Base-by-base conservation (phyloP, 192 early-diverging fungal genomes). In the Coemansia sp. region DNA sequence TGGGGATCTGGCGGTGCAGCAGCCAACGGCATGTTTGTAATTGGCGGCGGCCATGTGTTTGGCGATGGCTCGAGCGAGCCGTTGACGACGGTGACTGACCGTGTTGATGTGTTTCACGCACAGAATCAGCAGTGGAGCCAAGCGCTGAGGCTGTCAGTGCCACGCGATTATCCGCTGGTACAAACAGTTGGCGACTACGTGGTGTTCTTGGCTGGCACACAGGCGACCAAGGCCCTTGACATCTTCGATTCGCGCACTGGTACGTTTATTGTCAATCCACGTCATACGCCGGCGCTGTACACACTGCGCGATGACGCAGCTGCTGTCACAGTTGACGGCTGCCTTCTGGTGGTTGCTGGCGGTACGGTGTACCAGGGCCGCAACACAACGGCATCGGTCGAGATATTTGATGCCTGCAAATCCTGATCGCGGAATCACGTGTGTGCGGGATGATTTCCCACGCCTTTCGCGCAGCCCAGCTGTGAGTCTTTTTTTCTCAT, bases 11-110 rank as follows among this genome's bases (percentile, higher is more conserved):
- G 69, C 22, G 73, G 73, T 4, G 78, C 73, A n/a, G 73, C 72
- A 23, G 59, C 69, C n/a, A 75, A 81, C 27, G 73, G 78, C 19
- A 32, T 81, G 23, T 81, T 81, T 72, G 78, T 62, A 6, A 27
- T 81, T 53, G 78, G 78, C 29, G 78, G 78, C 45, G 78, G 78
- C 19, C 73, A 81, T 27, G 15, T 68, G 5, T 81, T 75, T 57
- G 62, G 62, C 53, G 50, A 68, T 14, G 65, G 57, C 32, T 51
- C 29, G 22, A 60, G 48, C 17, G 56, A 58, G n/a, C 11, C 63
- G 23, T 32, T 60, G 61, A 73, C 71, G 19, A 70, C 71, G 2
- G 63, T 69, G 9, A 32, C 60, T 11, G 73, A 75, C 27, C 72
- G 78, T 2, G 78, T 75, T n/a, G 78, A 81, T 29, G 43, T 81